Base-by-base conservation (phyloP, 345 rosid genomes). In the Salix viminalis region DNA sequence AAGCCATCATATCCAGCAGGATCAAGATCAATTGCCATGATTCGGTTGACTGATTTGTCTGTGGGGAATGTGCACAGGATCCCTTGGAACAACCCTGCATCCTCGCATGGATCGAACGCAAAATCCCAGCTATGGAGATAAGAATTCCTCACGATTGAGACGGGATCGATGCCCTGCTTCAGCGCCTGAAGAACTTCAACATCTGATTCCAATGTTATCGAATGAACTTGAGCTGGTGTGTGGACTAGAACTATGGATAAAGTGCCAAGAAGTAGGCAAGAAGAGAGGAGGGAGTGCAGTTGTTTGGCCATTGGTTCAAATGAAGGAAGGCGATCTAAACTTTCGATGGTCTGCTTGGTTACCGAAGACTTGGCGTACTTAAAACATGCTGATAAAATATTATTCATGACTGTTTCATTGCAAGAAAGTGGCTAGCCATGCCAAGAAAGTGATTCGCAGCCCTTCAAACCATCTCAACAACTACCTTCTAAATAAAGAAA, bases 1-100 rank as follows among this genome's bases (percentile, higher is more conserved):
- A 86, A 87, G 10, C 92, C 92, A 23, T 90, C 94, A 79, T 90
- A 88, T 18, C 89, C 87, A 1, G 70, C 79, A n/a, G 82, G 80
- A 64, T 91, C 92, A 8, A 91, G 89, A 11, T 86, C 85, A 32
- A 91, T 76, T 21, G 84, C 81, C 15, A 64, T 81, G 32, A 91
- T 69, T 60, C 89, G 74, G 71, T 77, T 85, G 5, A 76, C 76
- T 6, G 89, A 78, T 64, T 84, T 85, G 66, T 86, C 88, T 1
- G 41, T 14, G 46, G 88, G 89, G 70, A 80, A 52, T 18, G 87
- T 72, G 56, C 94, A 90, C 77, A 89, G 72, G 56, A 89, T 83
- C 36, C 92, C 91, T 8, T 82, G 85, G 81, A 88, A 86, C 24
- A 41, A 61, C 48, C 83, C 88, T 16, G 82, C 1, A 39, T 75